Base-by-base conservation (phyloP, 441 rosid species). In the Arabidopsis lyrata region DNA sequence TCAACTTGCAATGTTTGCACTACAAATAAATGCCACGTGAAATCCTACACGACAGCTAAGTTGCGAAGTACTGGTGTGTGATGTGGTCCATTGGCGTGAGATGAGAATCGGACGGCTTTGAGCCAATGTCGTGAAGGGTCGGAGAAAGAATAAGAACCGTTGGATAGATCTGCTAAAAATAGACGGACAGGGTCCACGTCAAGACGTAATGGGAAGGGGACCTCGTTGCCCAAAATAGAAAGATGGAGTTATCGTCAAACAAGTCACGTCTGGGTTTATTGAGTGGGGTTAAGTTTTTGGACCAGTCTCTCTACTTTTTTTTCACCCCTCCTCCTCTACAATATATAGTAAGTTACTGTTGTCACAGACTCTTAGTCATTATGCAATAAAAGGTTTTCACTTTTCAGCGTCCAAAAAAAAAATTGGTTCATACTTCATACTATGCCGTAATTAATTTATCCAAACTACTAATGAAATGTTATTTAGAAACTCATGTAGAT, bases 241-340 rank as follows among this genome's bases (percentile, higher is more conserved):
- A 63, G 66, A 15, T 83, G 89, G 66, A 24, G 68, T 78, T 68
- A 72, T 83, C 78, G 77, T 83, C 68, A 80, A 81, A 83, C 76
- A 81, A 81, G 88, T 85, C 88, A 87, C 87, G 74, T 89, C 87
- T 66, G 67, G 32, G 63, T 60, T 74, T 59, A 61, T 44, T 69
- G 29, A 27, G 83, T 79, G 84, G 86, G 86, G 80, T 62, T 78
- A 20, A 74, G 68, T 57, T 47, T 45, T 56, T 22, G 66, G 66
- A 45, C 69, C 68, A 75, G 49, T 36, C 45, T 24, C 72, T 71
- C 12, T 41, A 13, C 35, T 74, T 39, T 67, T 74, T 39, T 67
- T 38, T 45, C 38, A 32, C 38, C n/a, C 62, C 12, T 14, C 62
- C 12, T 14, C 61, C 41, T 8, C 73, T 66, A 24, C 72, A 2